Evolutionary conservation across 2,329 filamentous ascomycete genomes (phyloP).

Genomic region (Talaromyces albobiverticillius): DNA sequence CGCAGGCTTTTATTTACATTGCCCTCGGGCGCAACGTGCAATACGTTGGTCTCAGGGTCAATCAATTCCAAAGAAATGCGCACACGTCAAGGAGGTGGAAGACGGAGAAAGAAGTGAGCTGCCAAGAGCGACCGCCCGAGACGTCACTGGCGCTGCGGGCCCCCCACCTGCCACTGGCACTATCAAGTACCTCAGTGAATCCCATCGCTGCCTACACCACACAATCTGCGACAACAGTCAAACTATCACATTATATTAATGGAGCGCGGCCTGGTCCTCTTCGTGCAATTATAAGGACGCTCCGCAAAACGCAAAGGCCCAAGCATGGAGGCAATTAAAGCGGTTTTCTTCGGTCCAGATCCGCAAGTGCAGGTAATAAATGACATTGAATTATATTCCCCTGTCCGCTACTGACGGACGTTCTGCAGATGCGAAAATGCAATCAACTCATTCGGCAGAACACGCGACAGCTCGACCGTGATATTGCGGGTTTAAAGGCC

Average conservation of each 20-base stretch:
- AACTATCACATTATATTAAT: not conserved
- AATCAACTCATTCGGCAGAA: slow-evolving; percentile 86
- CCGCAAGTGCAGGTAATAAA: slow-evolving; percentile 69
- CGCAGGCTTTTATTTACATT: slow-evolving; percentile 2
- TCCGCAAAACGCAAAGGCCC: not conserved
- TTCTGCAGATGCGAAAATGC: slow-evolving; percentile 81
- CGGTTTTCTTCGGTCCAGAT: slow-evolving; percentile 87
- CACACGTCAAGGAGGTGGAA: not conserved
- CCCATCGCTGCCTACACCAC: not conserved
- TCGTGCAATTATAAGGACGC: not conserved
- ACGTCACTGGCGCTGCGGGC: slow-evolving; percentile 8
- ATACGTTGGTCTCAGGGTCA: too few relatives aligned
- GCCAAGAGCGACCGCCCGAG: not conserved
- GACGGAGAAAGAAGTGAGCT: not conserved
- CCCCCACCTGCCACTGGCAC: slow-evolving; percentile 1
- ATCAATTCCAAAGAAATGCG: not conserved
- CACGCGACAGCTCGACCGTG: slow-evolving; percentile 89
- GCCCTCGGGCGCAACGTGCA: not conserved
- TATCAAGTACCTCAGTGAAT: not conserved
- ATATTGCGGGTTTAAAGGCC: slow-evolving; percentile 74
- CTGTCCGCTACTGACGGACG: slow-evolving; percentile 14
- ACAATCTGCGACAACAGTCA: too few relatives aligned
- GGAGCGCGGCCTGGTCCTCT: not conserved
- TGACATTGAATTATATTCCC: not conserved
- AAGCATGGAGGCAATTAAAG: slow-evolving; percentile 80